phyloP scores from a whole-genome alignment of 2,329 filamentous ascomycete species.

The Ascochyta pisi region DNA sequence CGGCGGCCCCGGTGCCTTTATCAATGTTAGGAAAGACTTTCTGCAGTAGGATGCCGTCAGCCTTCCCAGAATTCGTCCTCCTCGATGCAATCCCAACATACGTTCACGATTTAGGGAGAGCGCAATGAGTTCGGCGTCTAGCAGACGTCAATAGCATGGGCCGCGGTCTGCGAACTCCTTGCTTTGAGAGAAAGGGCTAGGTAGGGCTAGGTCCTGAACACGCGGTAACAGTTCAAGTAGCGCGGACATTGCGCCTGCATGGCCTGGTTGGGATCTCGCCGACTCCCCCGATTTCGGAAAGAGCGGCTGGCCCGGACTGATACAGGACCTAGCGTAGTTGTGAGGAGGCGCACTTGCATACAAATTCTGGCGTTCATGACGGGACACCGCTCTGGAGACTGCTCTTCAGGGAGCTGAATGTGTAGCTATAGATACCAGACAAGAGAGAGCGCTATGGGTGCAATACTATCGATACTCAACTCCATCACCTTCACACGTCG shows the following conservation, averaged over 20 bases:
- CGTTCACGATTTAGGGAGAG: background rate
- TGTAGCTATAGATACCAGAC: background rate
- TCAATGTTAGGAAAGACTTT: slow-evolving; percentile 65
- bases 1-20: slow-evolving; percentile 81
- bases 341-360: background rate
- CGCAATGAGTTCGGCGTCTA: too few relatives aligned
- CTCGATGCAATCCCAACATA: background rate
- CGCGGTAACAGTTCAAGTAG: background rate
- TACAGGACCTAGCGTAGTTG: background rate
- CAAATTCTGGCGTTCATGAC: background rate
- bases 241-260: too few relatives aligned
- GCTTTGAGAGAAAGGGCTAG: too few relatives aligned
- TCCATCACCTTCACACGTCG: background rate
- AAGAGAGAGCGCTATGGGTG: background rate
- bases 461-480: background rate
- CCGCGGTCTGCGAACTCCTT: too few relatives aligned
- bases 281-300: background rate
- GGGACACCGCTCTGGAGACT: background rate
- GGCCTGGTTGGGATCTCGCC: too few relatives aligned
- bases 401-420: background rate
- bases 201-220: background rate
- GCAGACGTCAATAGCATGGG: too few relatives aligned
- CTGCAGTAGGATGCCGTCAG: slow-evolving; percentile 31
- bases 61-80: background rate
- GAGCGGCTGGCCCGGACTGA: background rate